Evolutionary conservation across 2,329 filamentous ascomycete genomes (phyloP), one percentile per base, ranked within the genome.

Genomic region (Moelleriella libera): DNA sequence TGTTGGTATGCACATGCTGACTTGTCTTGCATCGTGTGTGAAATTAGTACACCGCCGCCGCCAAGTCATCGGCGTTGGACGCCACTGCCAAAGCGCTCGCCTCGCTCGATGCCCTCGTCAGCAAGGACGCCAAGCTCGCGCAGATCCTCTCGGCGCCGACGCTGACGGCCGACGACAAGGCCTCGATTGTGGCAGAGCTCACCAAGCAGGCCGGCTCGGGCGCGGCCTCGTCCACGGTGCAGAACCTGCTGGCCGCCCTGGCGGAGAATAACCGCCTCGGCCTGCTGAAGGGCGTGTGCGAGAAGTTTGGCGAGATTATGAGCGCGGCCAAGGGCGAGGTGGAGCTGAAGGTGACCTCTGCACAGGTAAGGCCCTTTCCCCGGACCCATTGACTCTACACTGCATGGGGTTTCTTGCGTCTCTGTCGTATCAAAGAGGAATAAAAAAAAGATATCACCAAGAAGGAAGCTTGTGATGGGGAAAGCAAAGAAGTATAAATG

Each of bases 261-360:
- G 90, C 92, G 56, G 87, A 92, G 74, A 94, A 98, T 82, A 98
- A 98, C 81, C 81, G 92, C 57, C 76, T 98, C 57, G 81, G 82
- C 54, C 74, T 92, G 53, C 77, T 98, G 53, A 76, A 83, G 67
- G 82, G 83, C 58, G 83, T 97, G 54, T 82, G 80, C 64, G 79
- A 85, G 63, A 96, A 97, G 79, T 98, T 96, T 62, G 75, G 64
- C 56, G 76, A 82, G 64, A 72, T 98, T 61, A 94, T 97, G 76
- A 80, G 87, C 60, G 92, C 92, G 55, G 75, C 88, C 58, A 83
- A 81, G 57, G 92, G 92, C 55, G 92, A 98, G 83, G 75, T 97
- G 58, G 92, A 98, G 76, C 74, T 97, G 70, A 80, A 76, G 54
- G 85, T 98, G 60, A 95, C 85, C 60, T 92, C 85, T 68, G 92